phyloP scores from a whole-genome alignment of 1,139 yeast genomes.

The Entelexis sorbosivorans region DNA sequence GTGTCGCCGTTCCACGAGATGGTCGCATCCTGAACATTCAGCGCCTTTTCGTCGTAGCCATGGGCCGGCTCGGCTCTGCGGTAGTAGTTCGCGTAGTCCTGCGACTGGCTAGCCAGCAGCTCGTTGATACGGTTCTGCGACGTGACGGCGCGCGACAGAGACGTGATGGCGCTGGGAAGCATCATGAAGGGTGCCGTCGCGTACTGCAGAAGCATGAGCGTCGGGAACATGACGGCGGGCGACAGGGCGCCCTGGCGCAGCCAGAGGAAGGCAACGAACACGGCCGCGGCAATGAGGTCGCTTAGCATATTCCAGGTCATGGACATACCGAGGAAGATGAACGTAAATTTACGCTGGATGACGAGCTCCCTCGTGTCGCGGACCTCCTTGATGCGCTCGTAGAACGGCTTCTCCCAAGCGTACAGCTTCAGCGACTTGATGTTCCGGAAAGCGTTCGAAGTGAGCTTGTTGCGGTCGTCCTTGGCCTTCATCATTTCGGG shows the following conservation, averaged over 20 bases:
- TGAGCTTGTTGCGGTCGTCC: constrained; percentile 47
- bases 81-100: constrained; percentile 69
- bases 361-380: constrained; percentile 77
- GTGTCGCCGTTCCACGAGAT: constrained; percentile 76
- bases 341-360: constrained; percentile 39
- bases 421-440: constrained; percentile 61
- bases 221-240: constrained; percentile 65
- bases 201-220: constrained; percentile 49
- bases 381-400: constrained; percentile 39
- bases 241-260: constrained; percentile 41
- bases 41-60: constrained; percentile 55
- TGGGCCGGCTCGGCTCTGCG: constrained; percentile 39
- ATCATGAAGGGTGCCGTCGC: constrained; percentile 46
- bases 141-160: constrained; percentile 19
- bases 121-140: constrained; percentile 49
- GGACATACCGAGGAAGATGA: constrained; percentile 26
- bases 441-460: constrained; percentile 51
- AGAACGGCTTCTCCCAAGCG: constrained; percentile 64
- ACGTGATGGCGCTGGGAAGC: constrained; percentile 20
- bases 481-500: constrained; percentile 58
- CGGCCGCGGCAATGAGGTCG: constrained; percentile 51
- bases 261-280: constrained; percentile 46
- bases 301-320: constrained; percentile 44
- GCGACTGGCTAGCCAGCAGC: constrained; percentile 64
- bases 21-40: constrained; percentile 60